Evolutionary conservation across 2,329 filamentous ascomycete genomes (phyloP).

Genomic region (Sclerotinia glacialis): DNA sequence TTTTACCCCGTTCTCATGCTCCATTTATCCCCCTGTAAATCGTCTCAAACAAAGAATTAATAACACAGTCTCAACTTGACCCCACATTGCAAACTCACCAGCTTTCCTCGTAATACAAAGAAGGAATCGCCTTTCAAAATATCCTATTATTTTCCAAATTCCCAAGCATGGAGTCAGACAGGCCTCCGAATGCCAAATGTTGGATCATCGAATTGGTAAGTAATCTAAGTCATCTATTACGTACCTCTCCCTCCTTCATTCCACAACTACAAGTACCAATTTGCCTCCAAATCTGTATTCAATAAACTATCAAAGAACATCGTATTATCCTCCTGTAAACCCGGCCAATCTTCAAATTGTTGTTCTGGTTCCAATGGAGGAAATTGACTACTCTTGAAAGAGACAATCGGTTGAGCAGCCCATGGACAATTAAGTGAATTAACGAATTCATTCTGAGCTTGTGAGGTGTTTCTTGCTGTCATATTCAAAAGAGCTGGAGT

Average conservation of each 20-base stretch:
- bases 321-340: conserved; percentile 33
- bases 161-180: no score
- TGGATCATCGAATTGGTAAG: no score
- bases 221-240: no score
- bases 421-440: background rate
- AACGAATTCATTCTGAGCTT: background rate
- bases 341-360: conserved; percentile 30
- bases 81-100: background rate
- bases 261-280: conserved; percentile 34
- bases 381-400: conserved; percentile 33
- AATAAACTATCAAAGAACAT: conserved; percentile 38
- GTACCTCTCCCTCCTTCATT: background rate
- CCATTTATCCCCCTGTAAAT: background rate
- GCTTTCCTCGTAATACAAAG: no score
- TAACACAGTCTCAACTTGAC: no score
- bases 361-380: conserved; percentile 26
- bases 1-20: background rate
- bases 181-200: no score
- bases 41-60: background rate
- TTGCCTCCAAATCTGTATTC: conserved; percentile 38
- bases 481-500: background rate
- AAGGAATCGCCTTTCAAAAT: no score
- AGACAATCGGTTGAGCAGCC: conserved; percentile 27
- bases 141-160: no score
- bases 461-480: conserved; percentile 2